Conservation (phyloP, 2,329 filamentous ascomycete genomes). For the Aspergillus vadensis region DNA sequence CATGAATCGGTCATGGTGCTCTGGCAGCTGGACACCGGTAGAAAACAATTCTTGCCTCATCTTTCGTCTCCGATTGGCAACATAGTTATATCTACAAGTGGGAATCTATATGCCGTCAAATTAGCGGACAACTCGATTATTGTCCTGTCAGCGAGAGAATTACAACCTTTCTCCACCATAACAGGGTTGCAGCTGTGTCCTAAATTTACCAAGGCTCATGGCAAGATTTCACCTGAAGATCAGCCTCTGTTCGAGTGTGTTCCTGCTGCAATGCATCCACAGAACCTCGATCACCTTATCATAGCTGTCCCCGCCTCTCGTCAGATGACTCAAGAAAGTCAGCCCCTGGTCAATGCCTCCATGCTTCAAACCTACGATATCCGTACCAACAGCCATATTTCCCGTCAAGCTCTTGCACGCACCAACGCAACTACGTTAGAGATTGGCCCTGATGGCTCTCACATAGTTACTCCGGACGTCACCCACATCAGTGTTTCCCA, state of each 20-base stretch:
- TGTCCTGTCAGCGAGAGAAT: slow-evolving; percentile 84
- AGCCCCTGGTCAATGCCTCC: slow-evolving; percentile 55
- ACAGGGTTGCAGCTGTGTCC: slow-evolving; percentile 70
- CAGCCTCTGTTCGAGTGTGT: slow-evolving; percentile 32
- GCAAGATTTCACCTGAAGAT: slow-evolving; percentile 34
- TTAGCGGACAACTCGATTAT: slow-evolving; percentile 91
- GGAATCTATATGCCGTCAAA: slow-evolving; percentile 79
- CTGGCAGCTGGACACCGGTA: slow-evolving; percentile 89
- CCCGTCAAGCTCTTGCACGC: slow-evolving; percentile 84
- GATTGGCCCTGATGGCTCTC: slow-evolving; percentile 68
- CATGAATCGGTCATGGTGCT: slow-evolving; percentile 85
- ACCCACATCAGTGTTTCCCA: slow-evolving; percentile 72
- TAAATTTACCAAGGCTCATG: slow-evolving; percentile 54
- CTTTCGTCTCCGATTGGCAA: slow-evolving; percentile 82
- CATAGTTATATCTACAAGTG: slow-evolving; percentile 76
- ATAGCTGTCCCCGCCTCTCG: slow-evolving; percentile 65
- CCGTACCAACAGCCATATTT: slow-evolving; percentile 72
- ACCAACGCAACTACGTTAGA: slow-evolving; percentile 85
- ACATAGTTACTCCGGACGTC: slow-evolving; percentile 76
- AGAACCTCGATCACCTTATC: slow-evolving; percentile 64
- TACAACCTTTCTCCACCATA: slow-evolving; percentile 81
- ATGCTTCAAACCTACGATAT: slow-evolving; percentile 82
- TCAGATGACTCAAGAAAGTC: slow-evolving; percentile 37
- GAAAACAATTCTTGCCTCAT: slow-evolving; percentile 84
- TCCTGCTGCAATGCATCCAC: slow-evolving; percentile 65